Percentiles rank a stretch among this genome's conserved stretches.
These are phyloP conservation scores for Cymbidium sinense DNA, from an alignment of 106 monocot genomes.

Conservation along the genomic window DNA sequence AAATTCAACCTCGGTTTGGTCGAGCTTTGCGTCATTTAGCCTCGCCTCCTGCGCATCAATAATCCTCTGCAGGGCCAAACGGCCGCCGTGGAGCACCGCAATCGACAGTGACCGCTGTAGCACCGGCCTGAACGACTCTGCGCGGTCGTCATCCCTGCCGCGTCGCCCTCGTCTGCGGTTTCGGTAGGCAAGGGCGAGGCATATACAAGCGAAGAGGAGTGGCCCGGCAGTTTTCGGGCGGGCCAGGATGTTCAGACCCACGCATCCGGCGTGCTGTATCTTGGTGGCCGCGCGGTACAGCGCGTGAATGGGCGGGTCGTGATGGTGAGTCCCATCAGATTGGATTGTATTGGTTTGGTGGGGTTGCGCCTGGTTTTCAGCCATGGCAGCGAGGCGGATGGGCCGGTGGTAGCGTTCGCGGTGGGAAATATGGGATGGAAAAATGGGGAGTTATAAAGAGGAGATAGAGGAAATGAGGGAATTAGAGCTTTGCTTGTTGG, in stretches of 20 bases:
- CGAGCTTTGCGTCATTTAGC: slow-evolving; percentile 6
- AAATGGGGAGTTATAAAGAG: neutral
- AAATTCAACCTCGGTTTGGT: neutral
- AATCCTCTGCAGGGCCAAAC: slow-evolving; percentile 17
- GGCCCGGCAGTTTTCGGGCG: neutral
- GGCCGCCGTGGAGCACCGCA: slow-evolving; percentile 20
- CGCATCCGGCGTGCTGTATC: neutral
- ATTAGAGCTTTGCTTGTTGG: neutral
- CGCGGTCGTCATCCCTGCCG: neutral
- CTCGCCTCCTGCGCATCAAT: slow-evolving; percentile 20
- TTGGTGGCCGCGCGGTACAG: neutral
- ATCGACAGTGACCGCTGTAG: slow-evolving; percentile 20
- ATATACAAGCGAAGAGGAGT: slow-evolving; percentile 7
- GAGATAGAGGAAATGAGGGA: neutral
- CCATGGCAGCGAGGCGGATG: neutral
- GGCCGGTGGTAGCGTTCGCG: neutral
- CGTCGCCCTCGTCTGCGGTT: neutral
- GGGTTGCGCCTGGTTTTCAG: neutral
- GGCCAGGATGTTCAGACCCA: neutral
- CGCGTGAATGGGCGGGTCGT: neutral
- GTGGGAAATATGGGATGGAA: neutral
- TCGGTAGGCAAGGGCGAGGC: slow-evolving; percentile 5
- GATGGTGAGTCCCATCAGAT: no score
- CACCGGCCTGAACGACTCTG: neutral
- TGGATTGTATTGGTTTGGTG: neutral